Percentiles rank a stretch among this genome's conserved stretches.
Evolutionary conservation across 2,329 filamentous ascomycete genomes (phyloP).

Genomic region (Nemania sp.): DNA sequence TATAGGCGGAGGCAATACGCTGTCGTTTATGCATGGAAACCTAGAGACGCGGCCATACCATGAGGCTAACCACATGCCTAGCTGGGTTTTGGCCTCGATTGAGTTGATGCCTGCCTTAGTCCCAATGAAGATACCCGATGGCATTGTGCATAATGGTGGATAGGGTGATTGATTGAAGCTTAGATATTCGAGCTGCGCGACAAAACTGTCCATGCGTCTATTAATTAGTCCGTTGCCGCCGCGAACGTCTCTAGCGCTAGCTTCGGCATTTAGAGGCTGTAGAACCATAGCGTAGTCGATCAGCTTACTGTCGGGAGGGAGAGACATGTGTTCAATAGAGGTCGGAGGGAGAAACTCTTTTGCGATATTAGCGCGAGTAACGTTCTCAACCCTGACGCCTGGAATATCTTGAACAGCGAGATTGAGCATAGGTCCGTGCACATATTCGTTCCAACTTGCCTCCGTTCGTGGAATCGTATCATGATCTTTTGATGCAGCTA

Average conservation of each 20-base stretch:
- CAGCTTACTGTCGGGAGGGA: background rate
- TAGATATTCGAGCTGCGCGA: background rate
- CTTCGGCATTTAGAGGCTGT: too few species aligned
- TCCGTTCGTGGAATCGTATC: background rate
- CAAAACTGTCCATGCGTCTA: background rate
- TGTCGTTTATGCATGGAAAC: background rate
- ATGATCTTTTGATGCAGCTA: background rate
- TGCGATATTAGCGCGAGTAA: conserved; percentile 22
- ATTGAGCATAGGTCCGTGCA: background rate
- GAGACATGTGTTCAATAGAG: background rate
- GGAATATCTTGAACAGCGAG: background rate
- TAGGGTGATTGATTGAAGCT: conserved; percentile 11
- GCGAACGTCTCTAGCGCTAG: too few species aligned
- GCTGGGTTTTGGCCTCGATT: background rate
- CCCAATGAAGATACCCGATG: conserved; percentile 8
- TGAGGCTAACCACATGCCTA: conserved; percentile 17
- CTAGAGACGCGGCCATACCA: conserved; percentile 11
- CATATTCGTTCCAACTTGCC: background rate
- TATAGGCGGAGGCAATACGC: background rate
- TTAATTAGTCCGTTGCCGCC: background rate
- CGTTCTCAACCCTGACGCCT: background rate
- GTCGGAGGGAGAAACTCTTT: background rate
- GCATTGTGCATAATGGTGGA: conserved; percentile 3
- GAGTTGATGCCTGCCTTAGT: conserved; percentile 6
- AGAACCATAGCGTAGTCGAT: conserved; percentile 16